A percentile compares a stretch with the other conserved stretches of the same genome.
These are phyloP conservation scores for Colletotrichum eleusines DNA, from an alignment of 2,329 filamentous ascomycete species.

Conservation along the genomic window DNA sequence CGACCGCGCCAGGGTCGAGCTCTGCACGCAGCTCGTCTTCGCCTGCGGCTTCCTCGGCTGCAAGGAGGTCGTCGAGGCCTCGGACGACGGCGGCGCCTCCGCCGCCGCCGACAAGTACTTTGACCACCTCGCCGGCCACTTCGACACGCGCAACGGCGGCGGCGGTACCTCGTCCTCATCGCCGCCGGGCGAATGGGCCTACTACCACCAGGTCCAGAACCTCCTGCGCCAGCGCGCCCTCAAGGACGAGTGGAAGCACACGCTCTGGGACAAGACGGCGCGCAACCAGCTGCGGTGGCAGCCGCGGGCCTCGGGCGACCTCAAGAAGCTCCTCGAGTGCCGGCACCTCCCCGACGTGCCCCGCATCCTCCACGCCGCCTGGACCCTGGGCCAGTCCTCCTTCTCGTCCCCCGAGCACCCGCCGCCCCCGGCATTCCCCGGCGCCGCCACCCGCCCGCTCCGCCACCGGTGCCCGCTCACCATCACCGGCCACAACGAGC, in stretches of 20 bases:
- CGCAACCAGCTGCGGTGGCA: constrained; percentile 56
- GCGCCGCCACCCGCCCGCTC: constrained; percentile 40
- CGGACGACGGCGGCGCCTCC: constrained; percentile 52
- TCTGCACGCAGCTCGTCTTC: constrained; percentile 60
- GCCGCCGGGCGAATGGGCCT: constrained; percentile 53
- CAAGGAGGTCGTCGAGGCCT: constrained; percentile 58
- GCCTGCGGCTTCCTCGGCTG: constrained; percentile 58
- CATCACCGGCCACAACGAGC: constrained; percentile 23
- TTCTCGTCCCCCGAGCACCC: constrained; percentile 48
- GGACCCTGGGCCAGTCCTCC: constrained; percentile 57
- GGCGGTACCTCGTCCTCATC: constrained; percentile 50
- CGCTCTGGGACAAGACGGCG: constrained; percentile 60
- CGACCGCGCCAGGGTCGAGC: constrained; percentile 55
- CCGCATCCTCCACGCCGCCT: constrained; percentile 57
- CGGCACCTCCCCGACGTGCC: constrained; percentile 57
- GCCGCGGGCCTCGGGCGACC: constrained; percentile 56
- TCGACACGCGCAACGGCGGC: constrained; percentile 48
- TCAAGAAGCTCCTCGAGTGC: constrained; percentile 59
- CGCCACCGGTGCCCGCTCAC: constrained; percentile 41
- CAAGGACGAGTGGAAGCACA: constrained; percentile 60
- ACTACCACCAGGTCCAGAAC: constrained; percentile 58
- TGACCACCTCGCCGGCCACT: constrained; percentile 61
- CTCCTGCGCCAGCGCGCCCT: constrained; percentile 58
- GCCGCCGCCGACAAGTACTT: constrained; percentile 58
- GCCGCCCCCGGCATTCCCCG: constrained; percentile 36